Evolutionary conservation across 768 basidiomycete species (phyloP).

Genomic region (Ramaria rubella): DNA sequence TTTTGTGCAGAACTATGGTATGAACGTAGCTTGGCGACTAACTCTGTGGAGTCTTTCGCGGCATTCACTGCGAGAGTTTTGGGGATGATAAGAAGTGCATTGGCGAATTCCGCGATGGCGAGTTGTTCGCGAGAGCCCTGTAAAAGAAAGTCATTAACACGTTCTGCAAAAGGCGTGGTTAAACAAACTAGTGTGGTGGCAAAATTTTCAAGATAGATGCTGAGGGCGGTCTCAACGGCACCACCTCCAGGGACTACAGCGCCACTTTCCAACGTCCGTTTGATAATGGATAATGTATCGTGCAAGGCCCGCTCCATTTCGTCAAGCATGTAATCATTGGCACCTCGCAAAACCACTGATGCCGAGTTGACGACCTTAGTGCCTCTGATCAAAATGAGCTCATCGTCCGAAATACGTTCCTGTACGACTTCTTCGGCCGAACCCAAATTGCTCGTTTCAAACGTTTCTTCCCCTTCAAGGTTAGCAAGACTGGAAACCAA

Average conservation of each 20-base stretch:
- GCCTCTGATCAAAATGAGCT: conserved; percentile 94
- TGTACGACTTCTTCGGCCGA: conserved; percentile 93
- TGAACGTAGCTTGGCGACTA: conserved; percentile 92
- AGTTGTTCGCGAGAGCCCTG: conserved; percentile 98
- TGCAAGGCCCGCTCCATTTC: conserved; percentile 98
- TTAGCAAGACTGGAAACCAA: conserved; percentile 90
- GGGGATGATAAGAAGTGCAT: conserved; percentile 87
- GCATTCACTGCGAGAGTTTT: conserved; percentile 97
- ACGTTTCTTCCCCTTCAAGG: conserved; percentile 96
- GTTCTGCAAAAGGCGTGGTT: conserved; percentile 1
- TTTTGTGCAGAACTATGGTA: conserved; percentile 97
- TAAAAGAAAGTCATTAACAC: conserved; percentile 7
- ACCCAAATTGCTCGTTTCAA: conserved; percentile 88
- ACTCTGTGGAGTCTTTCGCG: conserved; percentile 95
- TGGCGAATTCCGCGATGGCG: conserved; percentile 98
- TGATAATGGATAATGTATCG: conserved; percentile 91
- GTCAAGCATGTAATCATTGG: conserved; percentile 98
- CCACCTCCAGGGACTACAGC: conserved; percentile 95
- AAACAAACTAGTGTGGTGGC: conserved; percentile 85
- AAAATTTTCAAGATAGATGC: conserved; percentile 98
- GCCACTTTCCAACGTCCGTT: conserved; percentile 94
- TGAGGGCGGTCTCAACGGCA: conserved; percentile 93
- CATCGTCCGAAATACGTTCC: conserved; percentile 97
- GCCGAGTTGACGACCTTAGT: conserved; percentile 93
- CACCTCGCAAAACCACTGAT: conserved; percentile 90